Conservation (phyloP, 805 yeast species). For the Suhomyces pyralidae region DNA sequence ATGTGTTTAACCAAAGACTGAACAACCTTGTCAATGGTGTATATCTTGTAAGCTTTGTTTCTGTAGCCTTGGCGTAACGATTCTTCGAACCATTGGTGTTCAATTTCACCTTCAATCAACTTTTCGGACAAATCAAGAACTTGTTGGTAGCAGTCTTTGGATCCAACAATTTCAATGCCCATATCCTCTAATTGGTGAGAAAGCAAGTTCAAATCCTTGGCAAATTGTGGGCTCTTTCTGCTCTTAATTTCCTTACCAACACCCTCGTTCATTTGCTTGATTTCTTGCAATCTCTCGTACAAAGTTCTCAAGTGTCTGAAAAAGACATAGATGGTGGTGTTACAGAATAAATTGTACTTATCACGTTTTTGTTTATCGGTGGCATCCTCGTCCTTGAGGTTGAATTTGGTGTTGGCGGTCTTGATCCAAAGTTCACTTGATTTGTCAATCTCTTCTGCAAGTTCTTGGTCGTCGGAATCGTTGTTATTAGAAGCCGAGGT, state of each 20-base stretch:
- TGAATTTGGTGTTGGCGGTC: constrained; percentile 28
- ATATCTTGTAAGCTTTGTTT: constrained; percentile 87
- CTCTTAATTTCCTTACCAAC: constrained; percentile 70
- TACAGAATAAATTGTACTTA: constrained; percentile 77
- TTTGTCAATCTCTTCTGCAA: constrained; percentile 29
- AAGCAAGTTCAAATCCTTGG: constrained; percentile 78
- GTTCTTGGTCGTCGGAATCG: constrained; percentile 34
- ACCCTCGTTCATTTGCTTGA: constrained; percentile 65
- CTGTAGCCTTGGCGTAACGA: constrained; percentile 91
- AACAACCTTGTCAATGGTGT: constrained; percentile 89
- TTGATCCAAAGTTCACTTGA: constrained; percentile 44
- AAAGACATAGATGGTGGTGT: constrained; percentile 84
- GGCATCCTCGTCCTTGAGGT: constrained; percentile 22
- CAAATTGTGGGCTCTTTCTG: constrained; percentile 69
- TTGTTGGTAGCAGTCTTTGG: constrained; percentile 68
- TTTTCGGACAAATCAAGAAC: constrained; percentile 70
- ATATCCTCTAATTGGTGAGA: constrained; percentile 78
- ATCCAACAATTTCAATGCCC: constrained; percentile 69
- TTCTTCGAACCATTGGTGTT: constrained; percentile 94
- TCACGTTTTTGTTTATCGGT: constrained; percentile 39
- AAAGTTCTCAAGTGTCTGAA: constrained; percentile 81
- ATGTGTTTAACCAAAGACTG: constrained; percentile 74
- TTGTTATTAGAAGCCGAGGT: constrained; percentile 23
- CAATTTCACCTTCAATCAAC: constrained; percentile 84
- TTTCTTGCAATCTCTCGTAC: constrained; percentile 75